Evolutionary conservation across 257 asterid genomes (phyloP).

Genomic region (Ocimum tenuiflorum): DNA sequence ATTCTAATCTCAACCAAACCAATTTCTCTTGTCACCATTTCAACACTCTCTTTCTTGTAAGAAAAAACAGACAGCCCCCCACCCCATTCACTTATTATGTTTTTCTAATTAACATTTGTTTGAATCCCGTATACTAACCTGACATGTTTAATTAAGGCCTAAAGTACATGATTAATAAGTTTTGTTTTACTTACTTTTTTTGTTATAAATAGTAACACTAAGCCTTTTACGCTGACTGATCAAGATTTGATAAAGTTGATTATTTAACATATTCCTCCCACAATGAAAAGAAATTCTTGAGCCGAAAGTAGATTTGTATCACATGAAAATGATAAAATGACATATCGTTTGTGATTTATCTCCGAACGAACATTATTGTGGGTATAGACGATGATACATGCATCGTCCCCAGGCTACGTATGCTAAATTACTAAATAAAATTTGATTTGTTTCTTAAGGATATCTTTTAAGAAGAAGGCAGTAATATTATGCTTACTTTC

Average conservation of each 20-base stretch:
- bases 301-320: slow-evolving; percentile 1
- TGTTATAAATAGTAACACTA: slow-evolving; percentile 12
- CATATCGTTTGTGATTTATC: too few species aligned
- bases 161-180: not conserved
- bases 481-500: too few species aligned
- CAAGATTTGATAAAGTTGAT: not conserved
- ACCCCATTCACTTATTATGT: not conserved
- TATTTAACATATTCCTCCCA: not conserved
- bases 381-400: too few species aligned
- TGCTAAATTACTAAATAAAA: too few species aligned
- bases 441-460: too few species aligned
- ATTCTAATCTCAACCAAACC: slow-evolving; percentile 49
- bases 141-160: not conserved
- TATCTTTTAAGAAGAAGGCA: too few species aligned
- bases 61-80: slow-evolving; percentile 6
- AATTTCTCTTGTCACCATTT: slow-evolving; percentile 42
- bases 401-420: too few species aligned
- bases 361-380: too few species aligned
- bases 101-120: not conserved
- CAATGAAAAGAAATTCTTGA: not conserved
- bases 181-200: not conserved
- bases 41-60: slow-evolving; percentile 3
- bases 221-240: slow-evolving; percentile 36
- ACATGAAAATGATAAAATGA: too few species aligned
- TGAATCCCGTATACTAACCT: too few species aligned